Base-by-base conservation (phyloP, 345 rosid species). In the Euphorbia peplus region DNA sequence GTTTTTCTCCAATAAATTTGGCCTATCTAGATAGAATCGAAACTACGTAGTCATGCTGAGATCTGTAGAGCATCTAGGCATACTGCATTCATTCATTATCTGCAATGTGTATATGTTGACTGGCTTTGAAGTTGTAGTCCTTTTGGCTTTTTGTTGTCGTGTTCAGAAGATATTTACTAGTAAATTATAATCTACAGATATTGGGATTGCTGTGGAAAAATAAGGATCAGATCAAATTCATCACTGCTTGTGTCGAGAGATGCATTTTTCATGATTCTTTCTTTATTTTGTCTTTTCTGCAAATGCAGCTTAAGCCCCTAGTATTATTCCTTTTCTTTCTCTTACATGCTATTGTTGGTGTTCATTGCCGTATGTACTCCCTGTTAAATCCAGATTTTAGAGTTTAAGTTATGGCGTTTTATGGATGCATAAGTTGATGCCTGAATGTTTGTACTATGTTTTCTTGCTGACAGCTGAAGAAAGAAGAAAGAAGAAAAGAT, bases 401-500 rank as follows among this genome's bases (percentile, higher is more conserved):
- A 48, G 15, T 44, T 1, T 44, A 44, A 67, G 39, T 15, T 16
- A 29, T 29, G 16, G 30, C 12, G 16, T 26, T 35, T 12, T 8
- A 13, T 53, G 21, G 5, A 26, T 15, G 8, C 30, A 21, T 55
- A 41, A 24, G 3, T 29, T 50, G 42, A 25, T 19, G 19, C 19
- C 22, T 28, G n/a, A 29, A 15, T 0, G 1, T 57, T 57, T 37
- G 21, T 25, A 48, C 18, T 57, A 22, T 3, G 25, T 59, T 75
- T 72, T 63, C 72, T 71, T 70, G 57, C 1, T 63, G 63, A 72
- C 83, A 93, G 98, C 87, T 89, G n/a, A 90, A 84, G 78, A 93
- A 90, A 80, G 93, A 85, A 70, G 85, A 83, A 67, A 85, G 96
- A 79, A 85, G 83, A 75, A 81, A 73, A 64, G 79, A 81, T 64